Conservation (phyloP, 352 stramenopile species). For the Blastocystis sp. region DNA sequence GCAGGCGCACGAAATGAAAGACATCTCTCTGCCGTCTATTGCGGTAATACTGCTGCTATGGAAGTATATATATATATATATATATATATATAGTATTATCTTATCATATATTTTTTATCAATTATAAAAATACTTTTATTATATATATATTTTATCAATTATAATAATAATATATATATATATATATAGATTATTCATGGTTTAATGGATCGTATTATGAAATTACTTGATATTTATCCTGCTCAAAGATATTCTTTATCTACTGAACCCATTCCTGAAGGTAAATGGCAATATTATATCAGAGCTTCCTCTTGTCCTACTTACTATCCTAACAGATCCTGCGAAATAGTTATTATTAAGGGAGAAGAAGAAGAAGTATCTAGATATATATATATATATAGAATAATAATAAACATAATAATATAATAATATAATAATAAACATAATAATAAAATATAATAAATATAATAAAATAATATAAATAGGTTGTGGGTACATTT, state of each 20-base stretch:
- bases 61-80: constrained; percentile 50
- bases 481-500: constrained; percentile 67
- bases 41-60: constrained; percentile 82
- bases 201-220: constrained; percentile 92
- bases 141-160: too few species aligned
- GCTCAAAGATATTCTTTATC: constrained; percentile 50
- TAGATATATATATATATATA: too few species aligned
- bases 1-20: constrained; percentile 83
- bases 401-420: too few species aligned
- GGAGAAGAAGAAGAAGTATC: constrained; percentile 47
- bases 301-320: constrained; percentile 44
- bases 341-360: constrained; percentile 70
- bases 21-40: constrained; percentile 80
- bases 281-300: constrained; percentile 62
- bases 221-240: constrained; percentile 71
- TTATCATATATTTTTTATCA: too few species aligned
- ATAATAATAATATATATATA: not conserved
- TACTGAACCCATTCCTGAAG: constrained; percentile 48
- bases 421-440: too few species aligned
- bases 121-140: too few species aligned
- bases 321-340: constrained; percentile 85
- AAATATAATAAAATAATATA: constrained; percentile 35
- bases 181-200: constrained; percentile 70
- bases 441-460: too few species aligned
- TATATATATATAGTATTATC: constrained; percentile 55